Evolutionary conservation across 768 basidiomycete species (phyloP), one percentile per base, ranked within the genome.

Genomic region (Psilocybe tampanensis): DNA sequence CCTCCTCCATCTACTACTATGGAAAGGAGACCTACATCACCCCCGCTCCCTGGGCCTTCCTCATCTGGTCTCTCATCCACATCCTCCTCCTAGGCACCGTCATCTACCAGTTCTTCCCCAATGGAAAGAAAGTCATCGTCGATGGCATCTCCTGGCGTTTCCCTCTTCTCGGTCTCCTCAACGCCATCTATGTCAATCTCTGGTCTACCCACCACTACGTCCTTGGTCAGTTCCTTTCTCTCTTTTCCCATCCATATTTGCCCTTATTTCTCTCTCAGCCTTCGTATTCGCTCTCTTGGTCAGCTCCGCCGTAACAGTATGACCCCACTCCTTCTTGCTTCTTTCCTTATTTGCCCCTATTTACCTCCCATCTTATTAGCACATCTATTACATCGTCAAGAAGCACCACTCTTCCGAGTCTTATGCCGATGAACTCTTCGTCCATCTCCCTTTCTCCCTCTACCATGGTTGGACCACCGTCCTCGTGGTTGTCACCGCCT

Each of bases 371-470:
- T 70, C 69, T 77, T 2, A 13, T n/a, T 68, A 89, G 82, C 94
- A 95, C 72, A 92, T 96, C 70, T 97, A 98, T 77, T 98, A 95
- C 69, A 77, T 92, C 56, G 89, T 98, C 68, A 95, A 96, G 82
- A 93, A 94, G 74, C 82, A 86, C 60, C 86, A 94, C 70, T 71
- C 80, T 23, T 74, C 91, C 23, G 80, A 89, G 65, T 82, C 68
- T 58, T 62, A 80, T 43, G 78, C 79, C 19, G 94, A 96, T 60
- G 95, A 97, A 72, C 70, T 95, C 60, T 95, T 96, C 59, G 81
- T 98, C 43, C 95, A 98, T 72, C 86, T 97, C 17, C 97, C 97
- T 2, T 98, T 98, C 83, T 95, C 92, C 2, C 86, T 98, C 47
- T 97, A 90, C 75, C 94, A 97, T 66, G 95, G 94, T 34, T 94